Evolutionary conservation across 768 basidiomycete genomes (phyloP).

Genomic region (Russula foetens): DNA sequence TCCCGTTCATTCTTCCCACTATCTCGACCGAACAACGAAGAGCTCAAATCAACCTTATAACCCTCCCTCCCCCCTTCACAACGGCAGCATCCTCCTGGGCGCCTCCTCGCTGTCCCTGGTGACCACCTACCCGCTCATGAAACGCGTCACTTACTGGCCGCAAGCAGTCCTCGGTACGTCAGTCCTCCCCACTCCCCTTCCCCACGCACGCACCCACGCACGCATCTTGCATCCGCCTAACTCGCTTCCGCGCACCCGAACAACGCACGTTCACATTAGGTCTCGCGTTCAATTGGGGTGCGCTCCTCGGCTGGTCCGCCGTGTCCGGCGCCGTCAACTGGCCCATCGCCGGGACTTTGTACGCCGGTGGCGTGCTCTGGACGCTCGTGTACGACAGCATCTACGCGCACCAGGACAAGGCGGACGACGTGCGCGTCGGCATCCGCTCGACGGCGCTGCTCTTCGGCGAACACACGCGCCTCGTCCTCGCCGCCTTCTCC

Average conservation of each 20-base stretch:
- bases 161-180: conserved; percentile 84
- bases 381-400: conserved; percentile 96
- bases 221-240: not conserved
- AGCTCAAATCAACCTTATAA: not conserved
- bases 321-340: conserved; percentile 76
- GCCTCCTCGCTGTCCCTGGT: conserved; percentile 88
- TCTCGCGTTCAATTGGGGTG: conserved; percentile 96
- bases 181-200: not conserved
- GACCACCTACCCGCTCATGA: conserved; percentile 91
- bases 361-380: conserved; percentile 86
- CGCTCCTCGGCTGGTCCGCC: conserved; percentile 93
- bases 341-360: conserved; percentile 78
- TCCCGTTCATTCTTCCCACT: not conserved
- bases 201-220: not conserved
- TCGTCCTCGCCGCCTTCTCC: conserved; percentile 70
- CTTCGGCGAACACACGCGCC: conserved; percentile 70
- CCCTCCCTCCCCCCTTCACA: no score
- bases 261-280: no score
- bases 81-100: conserved; percentile 74
- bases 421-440: conserved; percentile 77
- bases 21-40: no score
- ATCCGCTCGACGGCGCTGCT: conserved; percentile 93
- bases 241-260: not conserved
- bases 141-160: conserved; percentile 93
- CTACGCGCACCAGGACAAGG: conserved; percentile 98